phyloP scores from a whole-genome alignment of 2,329 filamentous ascomycete species.

The Claviceps sp. region DNA sequence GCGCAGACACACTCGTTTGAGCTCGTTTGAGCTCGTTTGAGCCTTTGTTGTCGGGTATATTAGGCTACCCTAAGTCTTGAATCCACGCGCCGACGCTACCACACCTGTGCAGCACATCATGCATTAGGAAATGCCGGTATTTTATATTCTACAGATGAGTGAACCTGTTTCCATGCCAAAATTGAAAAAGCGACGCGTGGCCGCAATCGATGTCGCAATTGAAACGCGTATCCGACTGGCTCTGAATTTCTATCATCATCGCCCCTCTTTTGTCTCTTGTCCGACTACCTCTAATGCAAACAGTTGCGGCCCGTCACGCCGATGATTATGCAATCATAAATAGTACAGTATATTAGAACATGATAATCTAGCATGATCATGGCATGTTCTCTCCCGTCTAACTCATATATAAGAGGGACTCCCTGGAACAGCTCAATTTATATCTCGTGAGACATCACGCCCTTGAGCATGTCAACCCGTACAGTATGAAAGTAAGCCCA shows the following conservation, averaged over 20 bases:
- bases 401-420: not conserved
- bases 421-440: not conserved
- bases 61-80: not conserved
- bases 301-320: not conserved
- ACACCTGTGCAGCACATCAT: no score
- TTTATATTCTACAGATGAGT: no score
- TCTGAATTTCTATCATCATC: no score
- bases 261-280: not conserved
- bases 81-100: not conserved
- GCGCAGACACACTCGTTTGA: no score
- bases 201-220: no score
- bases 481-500: not conserved
- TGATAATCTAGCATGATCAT: not conserved
- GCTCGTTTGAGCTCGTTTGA: no score
- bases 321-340: not conserved
- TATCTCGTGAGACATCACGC: not conserved
- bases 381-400: not conserved
- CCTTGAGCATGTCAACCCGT: constrained; percentile 10
- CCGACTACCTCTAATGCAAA: not conserved
- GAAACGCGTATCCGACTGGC: no score
- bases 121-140: no score
- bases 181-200: no score
- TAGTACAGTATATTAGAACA: constrained; percentile 9
- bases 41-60: no score
- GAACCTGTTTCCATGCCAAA: no score